phyloP scores from a whole-genome alignment of 2,329 filamentous ascomycete species.

The Tolypocladium inflatum region DNA sequence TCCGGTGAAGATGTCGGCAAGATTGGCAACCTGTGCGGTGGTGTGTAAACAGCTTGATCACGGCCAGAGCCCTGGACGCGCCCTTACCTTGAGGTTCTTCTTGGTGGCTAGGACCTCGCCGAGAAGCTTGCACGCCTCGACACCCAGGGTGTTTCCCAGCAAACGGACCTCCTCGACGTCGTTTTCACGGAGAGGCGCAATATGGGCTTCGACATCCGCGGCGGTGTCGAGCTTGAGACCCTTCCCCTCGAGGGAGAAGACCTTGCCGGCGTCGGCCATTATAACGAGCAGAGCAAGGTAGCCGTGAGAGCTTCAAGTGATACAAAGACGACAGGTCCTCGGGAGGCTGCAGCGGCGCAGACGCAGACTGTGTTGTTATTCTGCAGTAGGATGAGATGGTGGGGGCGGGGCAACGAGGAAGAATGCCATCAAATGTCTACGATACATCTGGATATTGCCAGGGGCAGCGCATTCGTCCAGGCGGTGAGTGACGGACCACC shows the following conservation, averaged over 20 bases:
- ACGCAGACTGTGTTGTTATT: neutral
- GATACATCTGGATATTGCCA: neutral
- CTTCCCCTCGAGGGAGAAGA: constrained; percentile 88
- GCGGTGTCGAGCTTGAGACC: constrained; percentile 87
- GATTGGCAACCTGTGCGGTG: constrained; percentile 59
- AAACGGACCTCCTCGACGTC: constrained; percentile 79
- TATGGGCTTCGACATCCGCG: constrained; percentile 76
- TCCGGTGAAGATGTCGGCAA: constrained; percentile 96
- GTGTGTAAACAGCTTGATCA: neutral
- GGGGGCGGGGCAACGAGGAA: constrained; percentile 17
- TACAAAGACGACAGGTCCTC: neutral
- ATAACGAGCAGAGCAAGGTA: constrained; percentile 5
- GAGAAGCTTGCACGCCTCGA: constrained; percentile 77
- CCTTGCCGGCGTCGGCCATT: constrained; percentile 36
- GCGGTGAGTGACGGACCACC: neutral
- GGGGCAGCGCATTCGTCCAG: neutral
- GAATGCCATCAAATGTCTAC: no score
- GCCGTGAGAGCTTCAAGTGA: neutral
- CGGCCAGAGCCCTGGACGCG: neutral
- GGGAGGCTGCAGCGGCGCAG: neutral
- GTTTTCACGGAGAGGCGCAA: constrained; percentile 63
- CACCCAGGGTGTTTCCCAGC: constrained; percentile 84
- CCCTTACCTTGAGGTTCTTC: constrained; percentile 62
- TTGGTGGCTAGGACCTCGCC: constrained; percentile 78
- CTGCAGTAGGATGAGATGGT: constrained; percentile 10